Percentiles rank a stretch among this genome's conserved stretches.
phyloP scores from a whole-genome alignment of 495 filamentous ascomycete genomes.

The Antarctomyces pellizariae region DNA sequence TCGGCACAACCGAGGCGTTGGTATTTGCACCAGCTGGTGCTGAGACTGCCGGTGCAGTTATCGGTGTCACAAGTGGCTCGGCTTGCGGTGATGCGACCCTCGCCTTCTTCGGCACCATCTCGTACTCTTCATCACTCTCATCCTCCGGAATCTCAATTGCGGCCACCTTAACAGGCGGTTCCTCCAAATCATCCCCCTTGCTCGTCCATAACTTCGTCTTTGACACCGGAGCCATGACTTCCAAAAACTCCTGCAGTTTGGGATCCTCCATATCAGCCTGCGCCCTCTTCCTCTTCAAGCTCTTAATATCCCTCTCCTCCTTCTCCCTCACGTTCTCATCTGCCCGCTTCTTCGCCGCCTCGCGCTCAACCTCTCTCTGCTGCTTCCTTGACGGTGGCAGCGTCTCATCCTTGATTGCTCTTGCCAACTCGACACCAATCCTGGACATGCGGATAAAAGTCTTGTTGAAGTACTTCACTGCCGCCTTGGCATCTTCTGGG shows the following conservation, averaged over 20 bases:
- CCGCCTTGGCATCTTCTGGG: conserved; percentile 49
- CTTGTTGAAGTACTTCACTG: conserved; percentile 84
- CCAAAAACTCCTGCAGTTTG: conserved; percentile 70
- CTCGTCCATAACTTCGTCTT: conserved; percentile 45
- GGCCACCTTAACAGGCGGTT: conserved; percentile 21
- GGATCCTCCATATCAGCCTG: conserved; percentile 31
- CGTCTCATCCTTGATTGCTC: conserved; percentile 33
- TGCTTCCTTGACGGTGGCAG: conserved; percentile 11
- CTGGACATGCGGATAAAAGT: conserved; percentile 93
- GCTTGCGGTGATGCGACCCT: conserved; percentile 13
- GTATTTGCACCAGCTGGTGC: conserved; percentile 1
- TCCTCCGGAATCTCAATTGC: conserved; percentile 17
- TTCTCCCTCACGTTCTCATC: conserved; percentile 5
- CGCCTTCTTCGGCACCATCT: conserved; percentile 26
- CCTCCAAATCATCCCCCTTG: conserved; percentile 23
- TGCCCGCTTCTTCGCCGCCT: too few relatives aligned
- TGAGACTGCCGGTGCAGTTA: not conserved
- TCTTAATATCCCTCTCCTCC: conserved; percentile 9
- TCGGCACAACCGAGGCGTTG: not conserved
- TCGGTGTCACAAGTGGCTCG: too few relatives aligned
- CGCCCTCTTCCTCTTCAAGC: conserved; percentile 28
- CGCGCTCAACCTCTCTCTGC: conserved; percentile 10
- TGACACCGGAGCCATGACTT: conserved; percentile 49
- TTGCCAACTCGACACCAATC: conserved; percentile 76
- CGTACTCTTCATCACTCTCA: conserved; percentile 44